Conservation (phyloP, 2,329 filamentous ascomycete species). For the Corniculantispora saksenae region DNA sequence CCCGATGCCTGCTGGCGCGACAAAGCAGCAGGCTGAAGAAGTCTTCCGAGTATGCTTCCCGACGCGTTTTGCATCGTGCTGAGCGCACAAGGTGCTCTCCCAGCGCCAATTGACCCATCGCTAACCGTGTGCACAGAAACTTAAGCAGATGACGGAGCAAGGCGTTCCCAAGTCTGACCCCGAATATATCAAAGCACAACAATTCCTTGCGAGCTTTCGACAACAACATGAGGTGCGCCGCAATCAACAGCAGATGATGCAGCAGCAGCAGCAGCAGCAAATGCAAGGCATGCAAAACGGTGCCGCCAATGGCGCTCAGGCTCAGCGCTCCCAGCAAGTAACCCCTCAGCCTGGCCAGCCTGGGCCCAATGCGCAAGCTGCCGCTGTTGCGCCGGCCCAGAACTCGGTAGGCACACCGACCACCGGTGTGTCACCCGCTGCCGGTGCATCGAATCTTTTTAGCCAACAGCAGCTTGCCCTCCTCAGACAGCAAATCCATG, state of each 20-base stretch:
- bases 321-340: constrained; percentile 41
- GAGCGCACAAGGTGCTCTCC: not conserved
- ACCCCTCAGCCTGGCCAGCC: constrained; percentile 34
- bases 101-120: not conserved
- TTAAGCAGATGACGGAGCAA: constrained; percentile 82
- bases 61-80: constrained; percentile 14
- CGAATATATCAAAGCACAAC: constrained; percentile 80
- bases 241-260: constrained; percentile 45
- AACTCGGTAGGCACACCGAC: constrained; percentile 33
- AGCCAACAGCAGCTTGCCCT: constrained; percentile 76
- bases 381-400: constrained; percentile 40
- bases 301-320: constrained; percentile 50
- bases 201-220: constrained; percentile 72
- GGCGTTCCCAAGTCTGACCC: constrained; percentile 82
- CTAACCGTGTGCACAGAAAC: constrained; percentile 61
- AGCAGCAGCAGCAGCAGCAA: constrained; percentile 43
- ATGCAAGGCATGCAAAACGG: constrained; percentile 60
- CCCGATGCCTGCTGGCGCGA: constrained; percentile 66
- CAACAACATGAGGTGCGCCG: constrained; percentile 61
- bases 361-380: constrained; percentile 36
- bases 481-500: constrained; percentile 82
- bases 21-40: constrained; percentile 76
- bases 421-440: constrained; percentile 33
- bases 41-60: constrained; percentile 60
- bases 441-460: constrained; percentile 59